Evolutionary conservation across 768 basidiomycete species (phyloP).

Genomic region (Kwoniella bestiolae): DNA sequence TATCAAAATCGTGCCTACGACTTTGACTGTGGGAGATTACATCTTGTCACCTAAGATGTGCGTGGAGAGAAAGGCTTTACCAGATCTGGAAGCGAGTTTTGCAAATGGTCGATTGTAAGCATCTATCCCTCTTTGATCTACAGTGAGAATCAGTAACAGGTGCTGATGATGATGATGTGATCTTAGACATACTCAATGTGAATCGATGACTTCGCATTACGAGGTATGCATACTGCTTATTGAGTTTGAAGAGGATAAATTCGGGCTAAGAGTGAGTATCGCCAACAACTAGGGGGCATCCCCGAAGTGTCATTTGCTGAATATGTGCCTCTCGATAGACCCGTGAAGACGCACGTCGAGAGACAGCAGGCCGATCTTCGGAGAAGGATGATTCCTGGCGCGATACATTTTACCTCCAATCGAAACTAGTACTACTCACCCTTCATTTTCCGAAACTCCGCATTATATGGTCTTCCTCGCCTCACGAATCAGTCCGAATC

Average conservation of each 20-base stretch:
- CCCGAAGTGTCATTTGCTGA: no score
- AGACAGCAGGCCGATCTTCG: conserved; percentile 32
- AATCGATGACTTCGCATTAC: conserved; percentile 94
- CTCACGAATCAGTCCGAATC: conserved; percentile 86
- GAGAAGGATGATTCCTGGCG: conserved; percentile 60
- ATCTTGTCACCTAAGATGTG: conserved; percentile 93
- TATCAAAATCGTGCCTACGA: conserved; percentile 82
- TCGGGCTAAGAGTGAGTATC: conserved; percentile 74
- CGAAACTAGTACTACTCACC: conserved; percentile 88
- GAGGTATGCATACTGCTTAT: conserved; percentile 90
- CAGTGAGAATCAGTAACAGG: no score
- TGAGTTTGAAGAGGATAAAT: conserved; percentile 97
- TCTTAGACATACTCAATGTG: conserved; percentile 98
- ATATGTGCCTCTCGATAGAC: conserved; percentile 45
- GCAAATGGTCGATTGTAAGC: conserved; percentile 91
- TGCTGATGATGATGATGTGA: no score
- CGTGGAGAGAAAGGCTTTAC: conserved; percentile 91
- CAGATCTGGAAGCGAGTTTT: conserved; percentile 91
- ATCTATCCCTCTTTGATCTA: no score
- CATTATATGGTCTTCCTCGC: conserved; percentile 97
- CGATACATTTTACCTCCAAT: conserved; percentile 70
- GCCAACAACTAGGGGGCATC: neutral
- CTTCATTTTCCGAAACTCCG: conserved; percentile 88
- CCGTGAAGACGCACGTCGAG: conserved; percentile 52
- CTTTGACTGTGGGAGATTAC: conserved; percentile 93